Evolutionary conservation across 352 stramenopile genomes (phyloP).

Genomic region (Saprolegnia parasitica): DNA sequence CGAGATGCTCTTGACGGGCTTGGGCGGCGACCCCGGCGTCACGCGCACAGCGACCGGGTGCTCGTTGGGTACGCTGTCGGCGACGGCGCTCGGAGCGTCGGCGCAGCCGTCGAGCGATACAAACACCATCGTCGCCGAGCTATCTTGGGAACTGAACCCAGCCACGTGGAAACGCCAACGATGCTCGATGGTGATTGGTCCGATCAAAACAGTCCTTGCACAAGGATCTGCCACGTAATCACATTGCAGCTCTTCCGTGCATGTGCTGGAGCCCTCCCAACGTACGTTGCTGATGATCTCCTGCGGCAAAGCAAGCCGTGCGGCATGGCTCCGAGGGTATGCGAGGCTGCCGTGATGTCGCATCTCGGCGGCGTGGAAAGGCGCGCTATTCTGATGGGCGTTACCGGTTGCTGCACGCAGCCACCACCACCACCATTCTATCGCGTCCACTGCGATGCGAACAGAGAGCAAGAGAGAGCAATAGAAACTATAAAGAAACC

Average conservation of each 20-base stretch:
- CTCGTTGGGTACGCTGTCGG: conserved; percentile 26
- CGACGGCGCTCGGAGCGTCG: conserved; percentile 16
- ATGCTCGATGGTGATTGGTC: background rate
- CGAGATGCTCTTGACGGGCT: conserved; percentile 31
- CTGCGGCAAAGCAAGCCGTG: too few species aligned
- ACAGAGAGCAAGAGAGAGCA: background rate
- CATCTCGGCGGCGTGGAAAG: too few species aligned
- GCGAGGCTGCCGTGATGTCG: too few species aligned
- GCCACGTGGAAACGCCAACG: background rate
- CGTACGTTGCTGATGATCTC: too few species aligned
- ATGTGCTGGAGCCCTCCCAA: too few species aligned
- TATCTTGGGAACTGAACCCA: background rate
- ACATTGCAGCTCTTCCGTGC: background rate
- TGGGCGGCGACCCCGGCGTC: conserved; percentile 56
- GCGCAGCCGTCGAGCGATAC: conserved; percentile 62
- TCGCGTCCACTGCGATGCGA: too few species aligned
- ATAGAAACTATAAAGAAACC: background rate
- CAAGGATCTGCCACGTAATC: background rate
- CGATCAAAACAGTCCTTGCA: too few species aligned
- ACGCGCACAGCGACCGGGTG: conserved; percentile 51
- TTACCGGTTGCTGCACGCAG: too few species aligned
- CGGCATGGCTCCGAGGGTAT: too few species aligned
- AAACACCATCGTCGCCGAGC: conserved; percentile 53
- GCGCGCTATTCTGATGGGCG: too few species aligned
- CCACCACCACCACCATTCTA: too few species aligned